Percentiles rank a stretch among this genome's conserved stretches.
Evolutionary conservation across 208 protist genomes (phyloP).

Genomic region (Naegleria gruberi): DNA sequence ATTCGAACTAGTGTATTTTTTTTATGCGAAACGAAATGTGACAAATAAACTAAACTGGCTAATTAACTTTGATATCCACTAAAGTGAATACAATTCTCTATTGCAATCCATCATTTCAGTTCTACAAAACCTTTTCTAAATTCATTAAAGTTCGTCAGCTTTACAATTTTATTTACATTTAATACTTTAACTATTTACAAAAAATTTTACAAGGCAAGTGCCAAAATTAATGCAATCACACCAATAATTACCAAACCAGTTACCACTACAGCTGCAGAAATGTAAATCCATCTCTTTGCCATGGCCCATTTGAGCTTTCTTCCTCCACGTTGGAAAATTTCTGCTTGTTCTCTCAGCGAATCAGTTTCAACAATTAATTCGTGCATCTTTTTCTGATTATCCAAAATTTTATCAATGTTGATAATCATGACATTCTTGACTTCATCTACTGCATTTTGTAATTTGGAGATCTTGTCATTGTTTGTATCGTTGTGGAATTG

Average conservation of each 20-base stretch:
- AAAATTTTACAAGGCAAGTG: neutral
- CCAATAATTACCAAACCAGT: neutral
- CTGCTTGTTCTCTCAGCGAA: neutral
- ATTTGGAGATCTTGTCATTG: slow-evolving; percentile 38
- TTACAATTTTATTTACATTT: too few relatives aligned
- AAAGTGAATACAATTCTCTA: too few relatives aligned
- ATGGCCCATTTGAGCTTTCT: neutral
- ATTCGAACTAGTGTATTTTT: too few relatives aligned
- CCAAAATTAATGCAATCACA: neutral
- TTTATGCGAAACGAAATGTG: too few relatives aligned
- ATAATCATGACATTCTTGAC: slow-evolving; percentile 54
- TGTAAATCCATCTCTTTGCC: neutral
- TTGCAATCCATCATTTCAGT: too few relatives aligned
- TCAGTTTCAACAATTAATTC: slow-evolving; percentile 61
- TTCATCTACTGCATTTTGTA: slow-evolving; percentile 50
- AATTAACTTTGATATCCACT: too few relatives aligned
- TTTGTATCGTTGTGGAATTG: slow-evolving; percentile 42
- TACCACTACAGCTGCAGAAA: neutral
- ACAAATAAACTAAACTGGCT: too few relatives aligned
- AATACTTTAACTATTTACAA: too few relatives aligned
- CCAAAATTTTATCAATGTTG: slow-evolving; percentile 60
- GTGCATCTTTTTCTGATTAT: slow-evolving; percentile 58
- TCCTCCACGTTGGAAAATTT: neutral
- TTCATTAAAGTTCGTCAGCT: too few relatives aligned
- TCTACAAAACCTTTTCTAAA: too few relatives aligned